phyloP scores from a whole-genome alignment of 2,329 filamentous ascomycete genomes.

The Dactylellina drechsleri region DNA sequence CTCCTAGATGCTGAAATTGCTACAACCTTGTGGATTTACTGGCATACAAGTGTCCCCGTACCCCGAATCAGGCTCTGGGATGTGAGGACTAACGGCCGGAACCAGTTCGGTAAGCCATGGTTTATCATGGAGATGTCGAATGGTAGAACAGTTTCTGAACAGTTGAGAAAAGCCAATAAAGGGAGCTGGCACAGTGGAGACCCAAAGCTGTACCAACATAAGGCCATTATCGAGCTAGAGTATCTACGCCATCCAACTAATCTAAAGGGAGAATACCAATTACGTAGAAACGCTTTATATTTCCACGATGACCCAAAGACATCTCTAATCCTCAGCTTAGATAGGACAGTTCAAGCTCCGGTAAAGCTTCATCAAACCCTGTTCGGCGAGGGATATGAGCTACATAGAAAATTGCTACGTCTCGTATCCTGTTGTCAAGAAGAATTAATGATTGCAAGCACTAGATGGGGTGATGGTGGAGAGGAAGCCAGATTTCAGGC shows the following conservation, averaged over 20 bases:
- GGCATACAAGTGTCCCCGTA: conserved; percentile 33
- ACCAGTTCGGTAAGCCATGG: conserved; percentile 44
- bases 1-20: conserved; percentile 35
- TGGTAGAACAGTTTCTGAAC: conserved; percentile 8
- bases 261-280: background rate
- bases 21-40: conserved; percentile 29
- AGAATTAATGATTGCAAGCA: background rate
- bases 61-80: conserved; percentile 43
- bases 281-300: conserved; percentile 5
- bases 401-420: background rate
- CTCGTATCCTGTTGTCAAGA: background rate
- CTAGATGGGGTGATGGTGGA: background rate
- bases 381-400: background rate
- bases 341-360: background rate
- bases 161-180: background rate
- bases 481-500: conserved; percentile 4
- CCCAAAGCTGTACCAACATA: background rate
- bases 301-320: conserved; percentile 18
- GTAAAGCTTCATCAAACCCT: conserved; percentile 2
- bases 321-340: background rate
- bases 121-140: conserved; percentile 33
- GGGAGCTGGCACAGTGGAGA: background rate
- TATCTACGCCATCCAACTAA: conserved; percentile 7
- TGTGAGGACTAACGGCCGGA: conserved; percentile 10
- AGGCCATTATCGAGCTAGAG: conserved; percentile 31